Evolutionary conservation across 2,329 filamentous ascomycete species (phyloP).

Genomic region (Lecanicillium sp.): DNA sequence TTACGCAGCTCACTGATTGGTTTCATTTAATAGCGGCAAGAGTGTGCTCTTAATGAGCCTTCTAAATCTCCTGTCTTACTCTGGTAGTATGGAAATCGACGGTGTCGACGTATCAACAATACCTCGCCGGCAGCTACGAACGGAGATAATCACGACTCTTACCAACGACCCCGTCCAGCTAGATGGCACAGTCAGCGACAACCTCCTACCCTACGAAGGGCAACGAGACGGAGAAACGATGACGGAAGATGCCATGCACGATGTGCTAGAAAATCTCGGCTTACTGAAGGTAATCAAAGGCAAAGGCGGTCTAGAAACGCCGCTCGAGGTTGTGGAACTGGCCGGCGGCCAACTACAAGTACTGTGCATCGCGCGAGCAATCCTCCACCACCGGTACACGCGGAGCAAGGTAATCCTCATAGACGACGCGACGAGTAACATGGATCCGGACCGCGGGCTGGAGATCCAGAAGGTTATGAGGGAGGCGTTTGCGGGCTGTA

Average conservation of each 20-base stretch:
- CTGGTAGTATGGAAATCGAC: slow-evolving; percentile 1
- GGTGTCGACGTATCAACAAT: slow-evolving; percentile 3
- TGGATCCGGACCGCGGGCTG: not conserved
- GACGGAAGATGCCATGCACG: not conserved
- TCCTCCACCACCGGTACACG: slow-evolving; percentile 10
- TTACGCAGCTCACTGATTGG: not conserved
- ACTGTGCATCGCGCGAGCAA: slow-evolving; percentile 3
- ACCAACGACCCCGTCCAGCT: slow-evolving; percentile 7
- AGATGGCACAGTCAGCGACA: not conserved
- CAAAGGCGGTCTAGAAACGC: slow-evolving; percentile 23
- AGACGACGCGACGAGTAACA: slow-evolving; percentile 1
- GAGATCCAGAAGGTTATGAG: not conserved
- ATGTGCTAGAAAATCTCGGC: slow-evolving; percentile 30
- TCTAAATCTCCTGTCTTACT: slow-evolving; percentile 8
- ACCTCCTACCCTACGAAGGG: slow-evolving; percentile 1
- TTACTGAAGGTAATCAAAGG: slow-evolving; percentile 28
- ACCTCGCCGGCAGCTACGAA: not conserved
- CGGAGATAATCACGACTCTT: slow-evolving; percentile 6
- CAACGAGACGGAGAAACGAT: no score
- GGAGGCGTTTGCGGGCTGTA: not conserved
- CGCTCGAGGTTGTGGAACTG: slow-evolving; percentile 20
- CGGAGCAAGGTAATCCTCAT: not conserved
- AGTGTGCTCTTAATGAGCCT: slow-evolving; percentile 14
- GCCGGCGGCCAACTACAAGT: slow-evolving; percentile 18
- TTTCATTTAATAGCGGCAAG: slow-evolving; percentile 18